Percentiles rank a stretch among this genome's conserved stretches.
Evolutionary conservation across 163 green algal genomes (phyloP).

Genomic region (Scenedesmus sp.): DNA sequence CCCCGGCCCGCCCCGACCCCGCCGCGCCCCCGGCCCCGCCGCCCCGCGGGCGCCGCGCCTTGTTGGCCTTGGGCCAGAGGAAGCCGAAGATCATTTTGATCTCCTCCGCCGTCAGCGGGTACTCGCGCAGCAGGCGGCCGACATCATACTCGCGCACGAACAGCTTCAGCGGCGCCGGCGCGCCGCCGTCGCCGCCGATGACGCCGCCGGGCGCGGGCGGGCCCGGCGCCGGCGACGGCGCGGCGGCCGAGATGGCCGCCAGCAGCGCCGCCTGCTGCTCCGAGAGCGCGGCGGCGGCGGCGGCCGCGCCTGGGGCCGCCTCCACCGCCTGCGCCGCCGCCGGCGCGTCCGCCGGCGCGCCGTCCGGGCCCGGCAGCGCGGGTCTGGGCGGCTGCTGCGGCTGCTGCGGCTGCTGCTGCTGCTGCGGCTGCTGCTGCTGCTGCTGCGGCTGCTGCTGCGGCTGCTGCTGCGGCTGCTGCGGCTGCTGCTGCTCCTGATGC

Average conservation of each 20-base stretch:
- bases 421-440: background rate
- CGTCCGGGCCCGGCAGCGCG: conserved; percentile 1
- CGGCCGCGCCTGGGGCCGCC: background rate
- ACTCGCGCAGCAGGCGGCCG: conserved; percentile 53
- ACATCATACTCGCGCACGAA: conserved; percentile 61
- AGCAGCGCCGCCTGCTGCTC: background rate
- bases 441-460: background rate
- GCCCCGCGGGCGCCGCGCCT: conserved; percentile 39
- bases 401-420: conserved; percentile 18
- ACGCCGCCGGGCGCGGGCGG: background rate
- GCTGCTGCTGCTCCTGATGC: conserved; percentile 1
- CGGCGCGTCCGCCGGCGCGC: background rate
- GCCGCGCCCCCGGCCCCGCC: no score
- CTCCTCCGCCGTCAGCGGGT: conserved; percentile 61
- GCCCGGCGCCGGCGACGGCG: background rate
- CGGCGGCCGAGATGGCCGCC: no score
- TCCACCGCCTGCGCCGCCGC: background rate
- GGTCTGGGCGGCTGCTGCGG: background rate
- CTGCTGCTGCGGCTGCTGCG: conserved; percentile 5
- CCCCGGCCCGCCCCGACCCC: no score
- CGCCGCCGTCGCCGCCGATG: no score
- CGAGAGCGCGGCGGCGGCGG: background rate
- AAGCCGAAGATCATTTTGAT: conserved; percentile 64
- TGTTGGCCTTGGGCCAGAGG: conserved; percentile 47
- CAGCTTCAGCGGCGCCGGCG: conserved; percentile 24